phyloP scores from a whole-genome alignment of 768 basidiomycete genomes.

The Leccinum imitatum region DNA sequence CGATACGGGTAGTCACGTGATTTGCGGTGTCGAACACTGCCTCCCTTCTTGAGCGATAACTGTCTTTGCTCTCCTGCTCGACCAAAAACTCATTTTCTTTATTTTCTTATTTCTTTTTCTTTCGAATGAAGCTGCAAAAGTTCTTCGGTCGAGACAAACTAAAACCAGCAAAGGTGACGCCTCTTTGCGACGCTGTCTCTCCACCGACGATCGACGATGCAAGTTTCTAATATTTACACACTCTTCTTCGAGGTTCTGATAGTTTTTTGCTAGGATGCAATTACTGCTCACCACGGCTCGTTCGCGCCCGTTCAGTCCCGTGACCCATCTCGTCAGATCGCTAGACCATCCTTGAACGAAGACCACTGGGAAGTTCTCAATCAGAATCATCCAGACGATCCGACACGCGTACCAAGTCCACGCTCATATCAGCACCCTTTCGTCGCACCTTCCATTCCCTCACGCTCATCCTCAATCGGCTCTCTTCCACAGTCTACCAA shows the following conservation, averaged over 20 bases:
- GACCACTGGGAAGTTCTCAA: slow-evolving; percentile 49
- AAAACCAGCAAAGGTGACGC: slow-evolving; percentile 36
- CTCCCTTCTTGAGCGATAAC: slow-evolving; percentile 17
- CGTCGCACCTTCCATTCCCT: slow-evolving; percentile 34
- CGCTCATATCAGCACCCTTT: slow-evolving; percentile 28
- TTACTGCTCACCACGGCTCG: slow-evolving; percentile 23
- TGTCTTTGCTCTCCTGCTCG: not conserved
- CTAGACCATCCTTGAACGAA: slow-evolving; percentile 33
- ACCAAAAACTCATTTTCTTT: not conserved
- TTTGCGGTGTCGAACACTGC: slow-evolving; percentile 20
- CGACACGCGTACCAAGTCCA: slow-evolving; percentile 21
- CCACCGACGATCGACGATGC: slow-evolving; percentile 32
- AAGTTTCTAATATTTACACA: slow-evolving; percentile 7
- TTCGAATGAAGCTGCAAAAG: slow-evolving; percentile 52
- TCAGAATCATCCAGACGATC: slow-evolving; percentile 26
- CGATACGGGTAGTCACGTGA: slow-evolving; percentile 25
- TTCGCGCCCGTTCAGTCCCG: slow-evolving; percentile 12
- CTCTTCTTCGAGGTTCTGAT: no score
- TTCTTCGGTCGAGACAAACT: slow-evolving; percentile 54
- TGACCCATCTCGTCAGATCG: slow-evolving; percentile 17
- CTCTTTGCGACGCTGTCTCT: slow-evolving; percentile 18
- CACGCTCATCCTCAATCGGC: slow-evolving; percentile 52
- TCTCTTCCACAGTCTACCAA: slow-evolving; percentile 44
- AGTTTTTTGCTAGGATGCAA: slow-evolving; percentile 19
- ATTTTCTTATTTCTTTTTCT: not conserved